A percentile compares a stretch with the other conserved stretches of the same genome.
Conservation (phyloP, 2,329 filamentous ascomycete genomes). For the Trichophyton benhamiae region DNA sequence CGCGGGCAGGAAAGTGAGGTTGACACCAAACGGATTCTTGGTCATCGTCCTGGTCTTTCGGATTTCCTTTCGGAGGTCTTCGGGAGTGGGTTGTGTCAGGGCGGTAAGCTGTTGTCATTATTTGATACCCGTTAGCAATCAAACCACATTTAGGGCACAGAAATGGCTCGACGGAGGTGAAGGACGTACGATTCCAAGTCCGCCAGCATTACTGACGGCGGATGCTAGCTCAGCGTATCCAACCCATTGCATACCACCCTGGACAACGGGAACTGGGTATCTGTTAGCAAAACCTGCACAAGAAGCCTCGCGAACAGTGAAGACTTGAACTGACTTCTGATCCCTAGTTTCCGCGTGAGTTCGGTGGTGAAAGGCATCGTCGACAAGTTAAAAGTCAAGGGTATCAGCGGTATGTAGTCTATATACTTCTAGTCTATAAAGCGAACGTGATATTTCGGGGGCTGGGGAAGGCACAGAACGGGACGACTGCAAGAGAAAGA, state of each 20-base stretch:
- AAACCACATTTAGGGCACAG: not conserved
- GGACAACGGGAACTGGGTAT: slow-evolving; percentile 35
- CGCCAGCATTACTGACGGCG: slow-evolving; percentile 43
- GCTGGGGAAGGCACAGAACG: not conserved
- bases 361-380: slow-evolving; percentile 54
- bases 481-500: not conserved
- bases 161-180: not conserved
- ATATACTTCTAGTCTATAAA: not conserved
- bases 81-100: slow-evolving; percentile 81
- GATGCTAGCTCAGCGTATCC: slow-evolving; percentile 42
- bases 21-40: slow-evolving; percentile 64
- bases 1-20: slow-evolving; percentile 83
- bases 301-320: not conserved
- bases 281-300: not conserved
- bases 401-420: not conserved
- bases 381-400: not conserved
- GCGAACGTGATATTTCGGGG: not conserved
- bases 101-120: slow-evolving; percentile 34
- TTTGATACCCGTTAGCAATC: not conserved
- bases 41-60: slow-evolving; percentile 64
- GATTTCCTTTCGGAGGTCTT: slow-evolving; percentile 89
- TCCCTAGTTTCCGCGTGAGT: slow-evolving; percentile 49
- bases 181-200: slow-evolving; percentile 38
- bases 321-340: slow-evolving; percentile 25
- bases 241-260: slow-evolving; percentile 46